These are phyloP conservation scores for Talaromyces sp. DNA, from an alignment of 2,329 filamentous ascomycete genomes.

Conservation along the genomic window DNA sequence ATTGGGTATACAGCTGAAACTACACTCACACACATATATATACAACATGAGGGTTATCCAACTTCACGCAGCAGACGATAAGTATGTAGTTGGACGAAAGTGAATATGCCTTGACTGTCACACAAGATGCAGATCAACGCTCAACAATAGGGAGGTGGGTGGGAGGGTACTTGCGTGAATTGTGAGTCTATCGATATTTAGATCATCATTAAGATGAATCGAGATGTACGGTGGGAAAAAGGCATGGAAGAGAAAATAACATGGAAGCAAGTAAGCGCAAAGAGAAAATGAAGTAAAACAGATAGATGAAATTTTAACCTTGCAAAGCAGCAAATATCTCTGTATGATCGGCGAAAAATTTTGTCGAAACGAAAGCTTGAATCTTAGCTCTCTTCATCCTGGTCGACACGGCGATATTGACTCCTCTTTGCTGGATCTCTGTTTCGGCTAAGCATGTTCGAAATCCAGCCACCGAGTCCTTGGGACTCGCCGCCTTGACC, in stretches of 20 bases:
- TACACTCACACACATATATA: constrained; percentile 14
- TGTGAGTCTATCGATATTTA: constrained; percentile 11
- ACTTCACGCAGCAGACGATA: constrained; percentile 2
- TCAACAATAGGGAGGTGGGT: background rate
- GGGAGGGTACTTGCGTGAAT: background rate
- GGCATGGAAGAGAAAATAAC: constrained; percentile 9
- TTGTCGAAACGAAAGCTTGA: constrained; percentile 21
- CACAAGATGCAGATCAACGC: background rate
- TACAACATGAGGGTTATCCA: constrained; percentile 10
- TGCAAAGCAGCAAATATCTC: background rate
- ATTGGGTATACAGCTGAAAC: constrained; percentile 14
- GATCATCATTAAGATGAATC: constrained; percentile 19
- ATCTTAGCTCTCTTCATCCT: constrained; percentile 41
- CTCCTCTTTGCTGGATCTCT: constrained; percentile 33
- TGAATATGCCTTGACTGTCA: background rate
- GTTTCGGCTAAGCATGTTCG: constrained; percentile 60
- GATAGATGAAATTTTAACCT: background rate
- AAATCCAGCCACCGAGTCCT: constrained; percentile 68
- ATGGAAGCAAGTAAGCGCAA: background rate
- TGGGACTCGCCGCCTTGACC: constrained; percentile 40
- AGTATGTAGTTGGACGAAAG: background rate
- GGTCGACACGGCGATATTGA: constrained; percentile 46
- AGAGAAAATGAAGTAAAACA: background rate
- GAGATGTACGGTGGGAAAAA: constrained; percentile 20
- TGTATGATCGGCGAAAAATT: background rate